A percentile compares a stretch with the other conserved stretches of the same genome.
Conservation (phyloP, 129 eudicot genomes). For the Glebionis coronaria region DNA sequence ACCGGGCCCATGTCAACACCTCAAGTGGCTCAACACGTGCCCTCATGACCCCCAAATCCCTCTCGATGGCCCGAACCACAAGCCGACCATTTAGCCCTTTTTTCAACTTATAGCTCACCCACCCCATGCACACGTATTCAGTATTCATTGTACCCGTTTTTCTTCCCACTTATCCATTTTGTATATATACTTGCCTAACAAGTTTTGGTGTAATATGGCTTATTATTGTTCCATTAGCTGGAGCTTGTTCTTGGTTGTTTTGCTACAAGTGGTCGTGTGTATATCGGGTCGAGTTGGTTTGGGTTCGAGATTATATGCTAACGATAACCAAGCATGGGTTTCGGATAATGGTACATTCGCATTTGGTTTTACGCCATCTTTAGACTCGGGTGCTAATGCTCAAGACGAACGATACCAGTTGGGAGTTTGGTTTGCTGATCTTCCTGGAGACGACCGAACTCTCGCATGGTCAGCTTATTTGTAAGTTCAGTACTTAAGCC, state of each 20-base stretch:
- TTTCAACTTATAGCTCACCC: constrained; percentile 38
- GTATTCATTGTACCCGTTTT: constrained; percentile 8
- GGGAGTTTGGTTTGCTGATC: constrained; percentile 80
- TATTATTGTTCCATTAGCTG: constrained; percentile 12
- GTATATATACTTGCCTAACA: constrained; percentile 10
- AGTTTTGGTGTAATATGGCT: constrained; percentile 16
- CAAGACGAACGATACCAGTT: constrained; percentile 40
- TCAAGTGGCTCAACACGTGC: constrained; percentile 25
- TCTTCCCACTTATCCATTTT: constrained; percentile 11
- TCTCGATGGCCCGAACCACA: constrained; percentile 16
- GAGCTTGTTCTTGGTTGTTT: constrained; percentile 4
- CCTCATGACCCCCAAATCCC: constrained; percentile 16
- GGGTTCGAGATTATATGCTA: constrained; percentile 72
- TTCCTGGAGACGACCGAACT: constrained; percentile 77
- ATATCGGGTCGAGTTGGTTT: constrained; percentile 35
- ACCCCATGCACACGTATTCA: constrained; percentile 28
- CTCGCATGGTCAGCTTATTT: constrained; percentile 83
- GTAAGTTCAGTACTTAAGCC: constrained; percentile 36
- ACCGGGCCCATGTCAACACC: constrained; percentile 23
- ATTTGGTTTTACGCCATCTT: constrained; percentile 62
- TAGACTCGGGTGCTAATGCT: constrained; percentile 12
- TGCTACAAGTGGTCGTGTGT: constrained; percentile 26
- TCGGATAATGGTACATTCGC: constrained; percentile 86
- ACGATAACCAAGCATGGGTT: constrained; percentile 59
- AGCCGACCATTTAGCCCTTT: constrained; percentile 31